Conservation (phyloP, 805 yeast genomes). For the Middelhovenomyces tepae region DNA sequence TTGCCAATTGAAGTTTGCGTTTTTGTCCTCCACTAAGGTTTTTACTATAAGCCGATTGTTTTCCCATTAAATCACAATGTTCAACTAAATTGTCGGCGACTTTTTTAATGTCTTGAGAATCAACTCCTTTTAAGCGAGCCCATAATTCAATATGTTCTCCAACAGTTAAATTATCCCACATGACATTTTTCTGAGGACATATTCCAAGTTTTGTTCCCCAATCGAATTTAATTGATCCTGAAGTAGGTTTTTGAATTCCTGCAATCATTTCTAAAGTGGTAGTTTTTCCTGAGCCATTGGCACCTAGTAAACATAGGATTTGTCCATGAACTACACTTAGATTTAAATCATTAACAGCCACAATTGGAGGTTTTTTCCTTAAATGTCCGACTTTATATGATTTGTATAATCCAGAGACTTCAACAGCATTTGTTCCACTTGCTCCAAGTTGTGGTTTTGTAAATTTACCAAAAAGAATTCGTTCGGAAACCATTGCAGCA, state of each 20-base stretch:
- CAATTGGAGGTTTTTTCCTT: conserved; percentile 8
- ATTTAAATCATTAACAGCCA: conserved; percentile 26
- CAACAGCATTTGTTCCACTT: conserved; percentile 16
- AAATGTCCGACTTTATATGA: conserved; percentile 15
- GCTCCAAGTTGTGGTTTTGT: conserved; percentile 9
- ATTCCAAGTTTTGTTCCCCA: conserved; percentile 24
- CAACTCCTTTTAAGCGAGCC: conserved; percentile 26
- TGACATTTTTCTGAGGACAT: conserved; percentile 30
- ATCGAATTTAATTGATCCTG: conserved; percentile 19
- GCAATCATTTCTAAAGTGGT: conserved; percentile 31
- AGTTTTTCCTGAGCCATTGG: conserved; percentile 33
- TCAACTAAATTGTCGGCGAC: conserved; percentile 18
- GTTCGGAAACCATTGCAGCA: conserved; percentile 22
- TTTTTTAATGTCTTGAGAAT: conserved; percentile 9
- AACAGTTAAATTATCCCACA: conserved; percentile 29
- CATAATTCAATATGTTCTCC: conserved; percentile 27
- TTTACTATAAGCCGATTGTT: conserved; percentile 17
- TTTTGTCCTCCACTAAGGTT: conserved; percentile 30
- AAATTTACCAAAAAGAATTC: conserved; percentile 20
- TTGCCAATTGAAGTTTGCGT: conserved; percentile 29
- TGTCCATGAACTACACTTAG: conserved; percentile 24
- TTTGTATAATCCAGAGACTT: conserved; percentile 20
- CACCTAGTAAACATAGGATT: conserved; percentile 28
- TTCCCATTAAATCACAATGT: conserved; percentile 24
- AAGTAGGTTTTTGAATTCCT: conserved; percentile 24